Percentiles rank a stretch among this genome's conserved stretches.
Evolutionary conservation across 805 yeast genomes (phyloP).

Genomic region (Ogataea siamensis): DNA sequence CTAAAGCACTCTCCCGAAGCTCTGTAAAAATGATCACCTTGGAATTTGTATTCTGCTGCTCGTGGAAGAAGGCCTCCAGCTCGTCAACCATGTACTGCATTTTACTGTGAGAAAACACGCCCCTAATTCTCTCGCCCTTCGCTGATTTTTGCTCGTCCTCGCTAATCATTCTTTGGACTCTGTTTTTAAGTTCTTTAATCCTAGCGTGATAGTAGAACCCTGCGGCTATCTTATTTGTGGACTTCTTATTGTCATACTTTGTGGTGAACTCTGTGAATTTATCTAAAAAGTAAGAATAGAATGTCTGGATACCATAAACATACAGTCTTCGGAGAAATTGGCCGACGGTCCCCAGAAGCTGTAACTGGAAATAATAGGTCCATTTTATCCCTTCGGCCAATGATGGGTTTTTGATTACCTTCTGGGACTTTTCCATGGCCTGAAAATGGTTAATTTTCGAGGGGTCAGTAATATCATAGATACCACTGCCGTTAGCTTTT

Average conservation of each 20-base stretch:
- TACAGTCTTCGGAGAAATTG: conserved; percentile 66
- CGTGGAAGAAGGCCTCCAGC: conserved; percentile 51
- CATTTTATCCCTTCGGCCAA: conserved; percentile 71
- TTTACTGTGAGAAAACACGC: conserved; percentile 66
- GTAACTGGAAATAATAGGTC: conserved; percentile 62
- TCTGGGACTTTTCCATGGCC: conserved; percentile 66
- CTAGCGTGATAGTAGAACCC: conserved; percentile 55
- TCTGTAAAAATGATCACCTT: conserved; percentile 87
- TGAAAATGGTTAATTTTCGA: conserved; percentile 64
- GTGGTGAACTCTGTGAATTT: conserved; percentile 57
- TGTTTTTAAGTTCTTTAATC: conserved; percentile 42
- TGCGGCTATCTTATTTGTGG: conserved; percentile 61
- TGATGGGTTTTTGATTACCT: conserved; percentile 49
- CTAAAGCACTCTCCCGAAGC: conserved; percentile 85
- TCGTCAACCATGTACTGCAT: conserved; percentile 57
- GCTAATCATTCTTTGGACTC: conserved; percentile 43
- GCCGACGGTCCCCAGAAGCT: conserved; percentile 67
- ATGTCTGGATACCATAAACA: conserved; percentile 80
- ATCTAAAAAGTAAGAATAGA: conserved; percentile 62
- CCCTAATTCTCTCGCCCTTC: conserved; percentile 25
- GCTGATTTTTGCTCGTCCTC: conserved; percentile 27
- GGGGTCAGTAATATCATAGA: conserved; percentile 67
- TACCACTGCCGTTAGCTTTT: conserved; percentile 60
- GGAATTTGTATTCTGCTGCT: conserved; percentile 46
- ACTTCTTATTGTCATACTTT: conserved; percentile 54